Percentiles rank a stretch among this genome's conserved stretches.
Evolutionary conservation across 2,329 filamentous ascomycete species (phyloP).

Genomic region (Chaetomium sp.): DNA sequence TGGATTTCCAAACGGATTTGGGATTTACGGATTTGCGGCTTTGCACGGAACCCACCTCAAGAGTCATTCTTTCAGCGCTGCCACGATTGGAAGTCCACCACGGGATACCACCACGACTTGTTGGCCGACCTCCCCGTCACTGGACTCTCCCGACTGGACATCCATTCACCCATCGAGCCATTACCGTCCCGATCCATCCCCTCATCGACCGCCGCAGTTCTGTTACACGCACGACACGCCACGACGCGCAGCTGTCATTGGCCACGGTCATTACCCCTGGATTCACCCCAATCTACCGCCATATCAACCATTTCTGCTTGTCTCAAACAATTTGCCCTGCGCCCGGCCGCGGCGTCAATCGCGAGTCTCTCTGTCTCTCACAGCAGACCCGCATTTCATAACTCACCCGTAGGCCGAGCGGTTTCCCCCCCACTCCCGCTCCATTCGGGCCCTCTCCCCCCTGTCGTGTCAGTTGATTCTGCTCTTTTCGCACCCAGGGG

Average conservation of each 20-base stretch:
- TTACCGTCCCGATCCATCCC: not conserved
- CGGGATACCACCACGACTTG: no score
- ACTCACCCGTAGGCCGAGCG: not conserved
- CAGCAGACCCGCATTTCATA: not conserved
- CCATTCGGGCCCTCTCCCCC: not conserved
- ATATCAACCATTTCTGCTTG: constrained; percentile 4
- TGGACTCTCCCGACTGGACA: not conserved
- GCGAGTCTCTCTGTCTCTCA: not conserved
- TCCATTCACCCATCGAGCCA: not conserved
- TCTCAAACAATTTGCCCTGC: constrained; percentile 8
- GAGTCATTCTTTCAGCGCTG: not conserved
- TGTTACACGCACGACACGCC: constrained; percentile 12
- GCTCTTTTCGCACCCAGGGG: not conserved
- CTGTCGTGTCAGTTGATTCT: not conserved
- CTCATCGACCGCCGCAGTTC: not conserved
- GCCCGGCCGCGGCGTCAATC: constrained; percentile 4
- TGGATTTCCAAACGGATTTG: no score
- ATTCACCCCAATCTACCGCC: constrained; percentile 7
- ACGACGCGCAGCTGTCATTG: constrained; percentile 6
- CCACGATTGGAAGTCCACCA: not conserved
- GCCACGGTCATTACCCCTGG: constrained; percentile 11
- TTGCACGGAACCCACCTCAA: no score
- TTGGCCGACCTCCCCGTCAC: no score
- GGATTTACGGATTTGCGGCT: no score
- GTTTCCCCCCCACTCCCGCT: not conserved